Conservation (phyloP, 345 rosid genomes). For the Dipteronia sinensis region DNA sequence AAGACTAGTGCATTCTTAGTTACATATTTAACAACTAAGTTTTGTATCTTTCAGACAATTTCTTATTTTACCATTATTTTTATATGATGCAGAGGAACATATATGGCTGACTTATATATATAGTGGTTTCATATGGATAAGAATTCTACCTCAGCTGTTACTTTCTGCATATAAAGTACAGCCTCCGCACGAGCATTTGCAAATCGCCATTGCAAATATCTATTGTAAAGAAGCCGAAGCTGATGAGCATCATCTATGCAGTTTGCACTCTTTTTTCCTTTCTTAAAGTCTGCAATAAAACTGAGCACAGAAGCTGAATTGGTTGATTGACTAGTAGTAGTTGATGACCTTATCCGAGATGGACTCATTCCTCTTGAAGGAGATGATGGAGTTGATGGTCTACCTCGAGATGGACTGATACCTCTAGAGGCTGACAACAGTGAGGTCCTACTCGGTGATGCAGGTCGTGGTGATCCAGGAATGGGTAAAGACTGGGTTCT, state of each 20-base stretch:
- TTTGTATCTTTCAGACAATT: background rate
- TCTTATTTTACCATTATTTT: background rate
- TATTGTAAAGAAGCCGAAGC: constrained; percentile 75
- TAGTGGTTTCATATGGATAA: background rate
- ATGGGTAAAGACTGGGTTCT: constrained; percentile 57
- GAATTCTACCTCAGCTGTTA: constrained; percentile 72
- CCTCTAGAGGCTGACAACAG: constrained; percentile 56
- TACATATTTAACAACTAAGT: background rate
- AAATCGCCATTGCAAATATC: constrained; percentile 92
- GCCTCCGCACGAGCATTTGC: constrained; percentile 74
- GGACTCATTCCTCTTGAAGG: constrained; percentile 84
- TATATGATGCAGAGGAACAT: background rate
- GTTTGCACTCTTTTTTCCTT: constrained; percentile 64
- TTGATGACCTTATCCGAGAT: constrained; percentile 68
- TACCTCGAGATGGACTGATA: constrained; percentile 55
- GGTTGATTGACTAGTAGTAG: constrained; percentile 51
- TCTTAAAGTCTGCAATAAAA: constrained; percentile 81
- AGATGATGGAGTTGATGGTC: constrained; percentile 63
- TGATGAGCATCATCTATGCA: constrained; percentile 92
- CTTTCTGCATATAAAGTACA: constrained; percentile 67
- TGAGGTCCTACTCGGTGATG: constrained; percentile 69
- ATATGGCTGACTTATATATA: background rate
- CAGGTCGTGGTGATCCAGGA: constrained; percentile 57
- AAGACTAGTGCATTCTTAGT: background rate
- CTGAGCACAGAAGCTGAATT: constrained; percentile 80